Base-by-base conservation (phyloP, 441 rosid species). In the Rhodomyrtus psidioides region DNA sequence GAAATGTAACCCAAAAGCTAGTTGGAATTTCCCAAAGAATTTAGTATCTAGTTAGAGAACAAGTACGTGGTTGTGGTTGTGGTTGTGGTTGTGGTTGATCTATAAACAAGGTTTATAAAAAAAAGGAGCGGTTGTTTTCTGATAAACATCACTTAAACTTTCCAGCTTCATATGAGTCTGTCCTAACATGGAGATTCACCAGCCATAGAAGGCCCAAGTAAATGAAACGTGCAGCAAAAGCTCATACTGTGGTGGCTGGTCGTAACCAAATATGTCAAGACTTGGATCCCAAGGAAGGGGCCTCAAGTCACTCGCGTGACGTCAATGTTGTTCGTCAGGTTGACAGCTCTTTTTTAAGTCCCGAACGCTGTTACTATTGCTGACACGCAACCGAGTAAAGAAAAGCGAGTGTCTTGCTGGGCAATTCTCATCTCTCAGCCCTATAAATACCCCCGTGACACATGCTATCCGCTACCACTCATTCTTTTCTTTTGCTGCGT, bases 1-100 rank as follows among this genome's bases (percentile, higher is more conserved):
- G 51, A 46, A 9, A 12, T 85, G 84, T 90, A 91, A 91, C 76
- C 79, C n/a, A 65, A 65, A 34, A 65, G 79, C 34, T 19, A 19
- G 49, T 34, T 65, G 76, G 10, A 34, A 46, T 34, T 34, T 14
- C 46, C 46, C 76, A 5, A 30, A 65, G 76, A 34, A 65, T 65
- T 34, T 65, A 19, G 46, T 12, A 39, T 19, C 76, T 65, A 5
- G 76, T 19, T 34, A 49, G 76, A 19, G 76, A 65, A 65, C 23
- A 21, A n/a, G n/a, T n/a, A n/a, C n/a, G n/a, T n/a, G n/a, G n/a
- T n/a, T n/a, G n/a, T n/a, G n/a, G n/a, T n/a, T n/a, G n/a, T n/a
- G n/a, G n/a, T n/a, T n/a, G n/a, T n/a, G n/a, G n/a, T n/a, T 9
- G 74, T 0, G 74, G 74, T 4, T 16, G 74, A 60, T 65, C 76